Evolutionary conservation across 768 basidiomycete genomes (phyloP).

Genomic region (Suillus alpinus): DNA sequence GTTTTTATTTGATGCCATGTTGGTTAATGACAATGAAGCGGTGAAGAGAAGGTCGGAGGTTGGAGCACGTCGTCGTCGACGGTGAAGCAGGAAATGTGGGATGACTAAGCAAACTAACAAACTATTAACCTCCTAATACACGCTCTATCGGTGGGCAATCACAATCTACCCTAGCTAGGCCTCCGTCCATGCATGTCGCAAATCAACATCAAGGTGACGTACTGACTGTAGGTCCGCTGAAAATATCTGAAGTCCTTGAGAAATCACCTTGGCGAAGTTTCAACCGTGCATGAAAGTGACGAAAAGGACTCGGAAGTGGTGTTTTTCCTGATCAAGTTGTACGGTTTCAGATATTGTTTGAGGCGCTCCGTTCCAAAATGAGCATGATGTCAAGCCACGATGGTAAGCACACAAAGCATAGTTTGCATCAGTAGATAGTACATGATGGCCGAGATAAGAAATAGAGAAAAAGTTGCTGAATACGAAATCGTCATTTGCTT

Average conservation of each 20-base stretch:
- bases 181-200: neutral
- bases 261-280: neutral
- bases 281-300: neutral
- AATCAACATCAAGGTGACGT: neutral
- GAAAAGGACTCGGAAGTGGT: neutral
- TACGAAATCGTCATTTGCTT: neutral
- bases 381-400: neutral
- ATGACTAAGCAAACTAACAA: neutral
- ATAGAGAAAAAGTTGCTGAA: neutral
- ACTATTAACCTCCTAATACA: too few relatives aligned
- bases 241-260: neutral
- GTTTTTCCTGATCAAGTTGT: neutral
- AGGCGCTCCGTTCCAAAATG: neutral
- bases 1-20: slow-evolving; percentile 57
- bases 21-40: neutral
- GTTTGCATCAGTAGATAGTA: neutral
- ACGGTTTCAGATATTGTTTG: neutral
- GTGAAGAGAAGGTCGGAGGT: neutral
- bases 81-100: neutral
- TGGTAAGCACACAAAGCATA: neutral
- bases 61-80: neutral
- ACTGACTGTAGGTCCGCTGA: neutral
- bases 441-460: neutral
- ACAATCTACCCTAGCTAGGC: neutral
- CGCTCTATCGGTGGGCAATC: neutral